Percentiles rank a stretch among this genome's conserved stretches.
These are phyloP conservation scores for Lentinula sp. DNA, from an alignment of 768 basidiomycete species.

Conservation along the genomic window DNA sequence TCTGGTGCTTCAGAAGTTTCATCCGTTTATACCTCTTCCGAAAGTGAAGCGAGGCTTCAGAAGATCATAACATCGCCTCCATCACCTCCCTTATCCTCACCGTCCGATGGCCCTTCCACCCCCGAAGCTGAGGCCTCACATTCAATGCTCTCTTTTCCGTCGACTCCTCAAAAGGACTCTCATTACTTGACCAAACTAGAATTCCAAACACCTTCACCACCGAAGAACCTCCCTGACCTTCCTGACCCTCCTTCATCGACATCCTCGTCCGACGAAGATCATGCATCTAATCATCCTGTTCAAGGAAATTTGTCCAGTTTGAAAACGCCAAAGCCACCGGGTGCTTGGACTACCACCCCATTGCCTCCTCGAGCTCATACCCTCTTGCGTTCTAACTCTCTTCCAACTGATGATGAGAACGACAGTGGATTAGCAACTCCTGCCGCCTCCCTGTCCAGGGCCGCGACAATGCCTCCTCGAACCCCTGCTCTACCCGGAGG, in stretches of 20 bases:
- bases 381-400: constrained; percentile 12
- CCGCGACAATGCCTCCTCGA: constrained; percentile 36
- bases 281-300: constrained; percentile 22
- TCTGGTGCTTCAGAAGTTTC: constrained; percentile 7
- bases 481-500: constrained; percentile 70
- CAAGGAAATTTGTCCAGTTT: constrained; percentile 19
- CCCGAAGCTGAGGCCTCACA: constrained; percentile 1
- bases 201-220: constrained; percentile 61
- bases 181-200: constrained; percentile 37
- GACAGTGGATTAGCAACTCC: constrained; percentile 42
- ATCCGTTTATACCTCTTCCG: background rate
- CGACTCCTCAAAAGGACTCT: constrained; percentile 41
- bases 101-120: constrained; percentile 11
- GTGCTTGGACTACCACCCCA: constrained; percentile 30
- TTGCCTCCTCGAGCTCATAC: constrained; percentile 6
- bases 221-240: constrained; percentile 55
- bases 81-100: constrained; percentile 26
- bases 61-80: constrained; percentile 12
- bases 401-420: constrained; percentile 15
- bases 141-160: constrained; percentile 18
- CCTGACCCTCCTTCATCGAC: constrained; percentile 52
- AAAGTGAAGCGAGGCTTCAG: constrained; percentile 13
- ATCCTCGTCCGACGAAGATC: constrained; percentile 42
- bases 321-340: constrained; percentile 40
- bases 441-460: constrained; percentile 41